Percentiles rank a stretch among this genome's conserved stretches.
phyloP scores from a whole-genome alignment of 345 rosid species.

The Eucalyptus curtisii region DNA sequence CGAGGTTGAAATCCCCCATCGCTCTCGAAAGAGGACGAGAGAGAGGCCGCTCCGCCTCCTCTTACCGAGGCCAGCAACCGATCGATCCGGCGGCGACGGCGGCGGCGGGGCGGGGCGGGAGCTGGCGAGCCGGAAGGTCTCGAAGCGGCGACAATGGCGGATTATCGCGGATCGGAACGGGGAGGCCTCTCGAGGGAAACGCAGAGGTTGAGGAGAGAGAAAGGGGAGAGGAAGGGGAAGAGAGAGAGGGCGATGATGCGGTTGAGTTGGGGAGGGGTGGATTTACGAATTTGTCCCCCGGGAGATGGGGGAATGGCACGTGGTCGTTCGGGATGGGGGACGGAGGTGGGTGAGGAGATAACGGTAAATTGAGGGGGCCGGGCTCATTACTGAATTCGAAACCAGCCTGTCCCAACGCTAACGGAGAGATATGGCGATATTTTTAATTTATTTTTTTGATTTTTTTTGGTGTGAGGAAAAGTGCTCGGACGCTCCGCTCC shows the following conservation, averaged over 20 bases:
- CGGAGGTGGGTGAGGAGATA: background rate
- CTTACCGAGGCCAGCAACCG: background rate
- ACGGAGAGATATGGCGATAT: background rate
- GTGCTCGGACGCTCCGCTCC: background rate
- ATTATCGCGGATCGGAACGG: background rate
- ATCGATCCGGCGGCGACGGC: background rate
- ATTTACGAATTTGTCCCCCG: background rate
- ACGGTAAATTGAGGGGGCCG: background rate
- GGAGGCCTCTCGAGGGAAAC: background rate
- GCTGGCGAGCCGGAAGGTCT: background rate
- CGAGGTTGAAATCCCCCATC: slow-evolving; percentile 99
- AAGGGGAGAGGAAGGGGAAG: background rate
- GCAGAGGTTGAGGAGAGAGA: background rate
- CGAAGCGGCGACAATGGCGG: background rate
- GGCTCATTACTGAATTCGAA: background rate
- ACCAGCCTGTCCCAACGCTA: background rate
- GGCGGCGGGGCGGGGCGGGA: background rate
- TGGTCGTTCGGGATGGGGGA: fast-evolving
- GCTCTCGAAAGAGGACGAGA: background rate
- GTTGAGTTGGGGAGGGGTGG: background rate
- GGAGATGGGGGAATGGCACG: background rate
- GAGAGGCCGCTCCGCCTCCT: background rate
- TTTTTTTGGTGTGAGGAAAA: background rate
- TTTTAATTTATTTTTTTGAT: background rate
- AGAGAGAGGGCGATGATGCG: background rate